Evolutionary conservation across 495 filamentous ascomycete species (phyloP).

Genomic region (Podospora comata): DNA sequence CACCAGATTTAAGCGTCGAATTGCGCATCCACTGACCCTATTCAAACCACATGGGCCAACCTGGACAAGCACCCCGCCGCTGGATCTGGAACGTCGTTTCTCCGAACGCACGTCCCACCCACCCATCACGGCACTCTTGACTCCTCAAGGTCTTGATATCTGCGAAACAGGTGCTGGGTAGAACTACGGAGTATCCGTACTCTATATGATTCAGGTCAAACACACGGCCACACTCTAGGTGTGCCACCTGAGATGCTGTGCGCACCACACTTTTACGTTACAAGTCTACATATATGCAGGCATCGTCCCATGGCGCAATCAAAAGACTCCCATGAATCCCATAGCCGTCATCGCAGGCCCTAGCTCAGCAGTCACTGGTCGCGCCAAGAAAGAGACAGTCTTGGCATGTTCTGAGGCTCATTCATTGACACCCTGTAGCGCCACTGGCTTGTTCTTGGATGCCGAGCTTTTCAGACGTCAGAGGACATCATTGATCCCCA

Average conservation of each 20-base stretch:
- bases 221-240: background rate
- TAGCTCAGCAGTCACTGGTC: background rate
- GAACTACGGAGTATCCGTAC: background rate
- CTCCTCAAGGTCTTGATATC: background rate
- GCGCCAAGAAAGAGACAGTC: background rate
- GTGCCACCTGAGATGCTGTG: background rate
- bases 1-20: background rate
- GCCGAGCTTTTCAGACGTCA: conserved; percentile 6
- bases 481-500: background rate
- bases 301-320: background rate
- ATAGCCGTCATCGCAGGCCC: background rate
- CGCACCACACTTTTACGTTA: background rate
- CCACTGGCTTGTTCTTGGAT: background rate
- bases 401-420: conserved; percentile 1
- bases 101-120: background rate
- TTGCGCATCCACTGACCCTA: background rate
- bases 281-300: background rate
- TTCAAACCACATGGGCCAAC: conserved; percentile 2
- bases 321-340: background rate
- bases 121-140: background rate
- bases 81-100: background rate
- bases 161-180: background rate
- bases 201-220: background rate
- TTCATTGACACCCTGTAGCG: background rate
- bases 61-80: background rate